Conservation (phyloP, 345 rosid genomes). For the Toxicodendron radicans region DNA sequence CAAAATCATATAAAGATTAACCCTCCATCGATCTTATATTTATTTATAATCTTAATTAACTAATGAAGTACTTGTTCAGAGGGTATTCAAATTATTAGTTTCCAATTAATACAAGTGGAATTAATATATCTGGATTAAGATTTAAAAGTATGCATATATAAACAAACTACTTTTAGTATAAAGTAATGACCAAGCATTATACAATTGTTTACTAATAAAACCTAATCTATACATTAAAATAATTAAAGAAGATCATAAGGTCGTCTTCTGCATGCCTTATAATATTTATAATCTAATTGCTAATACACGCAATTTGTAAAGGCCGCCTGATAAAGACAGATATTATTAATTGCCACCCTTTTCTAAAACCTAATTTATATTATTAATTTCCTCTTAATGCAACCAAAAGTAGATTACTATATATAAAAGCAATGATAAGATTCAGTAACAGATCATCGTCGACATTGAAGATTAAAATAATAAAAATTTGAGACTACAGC, state of each 20-base stretch:
- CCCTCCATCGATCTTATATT: too few species aligned
- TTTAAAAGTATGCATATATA: too few species aligned
- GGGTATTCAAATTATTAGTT: background rate
- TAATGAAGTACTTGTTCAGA: background rate
- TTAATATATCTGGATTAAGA: background rate
- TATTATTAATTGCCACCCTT: background rate
- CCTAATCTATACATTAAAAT: slow-evolving; percentile 30
- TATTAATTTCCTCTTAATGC: background rate
- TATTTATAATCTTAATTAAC: too few species aligned
- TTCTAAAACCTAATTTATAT: background rate
- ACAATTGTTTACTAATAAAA: slow-evolving; percentile 7
- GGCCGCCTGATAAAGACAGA: slow-evolving; percentile 26
- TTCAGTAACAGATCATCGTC: background rate
- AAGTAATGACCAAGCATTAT: background rate
- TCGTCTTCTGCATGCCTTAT: background rate
- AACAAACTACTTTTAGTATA: background rate
- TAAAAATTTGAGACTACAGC: background rate
- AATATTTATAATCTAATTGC: background rate
- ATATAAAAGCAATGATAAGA: background rate
- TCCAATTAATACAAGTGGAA: too few species aligned
- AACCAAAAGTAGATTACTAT: slow-evolving; percentile 10
- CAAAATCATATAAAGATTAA: background rate
- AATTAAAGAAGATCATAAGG: slow-evolving; percentile 14
- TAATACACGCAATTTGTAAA: background rate
- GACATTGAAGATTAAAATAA: background rate